Base-by-base conservation (phyloP, 768 basidiomycete genomes). In the Hemileccinum rubropunctum region DNA sequence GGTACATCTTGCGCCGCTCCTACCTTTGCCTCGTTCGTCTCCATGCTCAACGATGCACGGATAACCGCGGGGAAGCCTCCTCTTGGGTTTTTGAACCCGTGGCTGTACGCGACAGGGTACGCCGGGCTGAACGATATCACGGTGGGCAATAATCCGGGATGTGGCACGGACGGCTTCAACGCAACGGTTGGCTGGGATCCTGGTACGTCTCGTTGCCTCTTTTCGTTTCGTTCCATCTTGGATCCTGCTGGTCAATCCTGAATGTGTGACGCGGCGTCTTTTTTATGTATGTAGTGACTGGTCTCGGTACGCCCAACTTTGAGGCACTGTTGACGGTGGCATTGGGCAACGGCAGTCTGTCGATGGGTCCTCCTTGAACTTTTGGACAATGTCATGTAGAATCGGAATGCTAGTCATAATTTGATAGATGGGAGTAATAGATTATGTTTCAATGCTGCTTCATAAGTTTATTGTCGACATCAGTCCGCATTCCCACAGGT, bases 1-100 rank as follows among this genome's bases (percentile, higher is more conserved):
- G 88, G 88, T 32, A 90, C 88, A 1, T 86, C 84, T 12, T 82
- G 83, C 1, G 62, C 85, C 1, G 60, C 82, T 7, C 87, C 87
- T 0, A 74, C 84, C 0, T 83, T 90, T 51, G 76, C 86, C 8
- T 80, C 76, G 17, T 69, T 88, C 46, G 71, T 87, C 14, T 74
- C 84, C 3, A 74, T 88, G 53, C 66, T 88, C 45, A 86, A 86
- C 45, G 83, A 87, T 48, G 81, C 76, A 2, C 76, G 82, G 6
- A 63, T 85, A 26, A 64, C 67, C 3, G 68, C 68, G 0, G 68
- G 71, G 0, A 65, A 70, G 42, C 57, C 66, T 13, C 50, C 83
- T 21, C 66, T 87, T 18, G 85, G 85, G 0, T 86, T 86, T 67
- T 67, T 88, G 52, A 86, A 86, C 62, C 85, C 83, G 2, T 69